Evolutionary conservation across 345 rosid species (phyloP).

Genomic region (Aquilaria sinensis): DNA sequence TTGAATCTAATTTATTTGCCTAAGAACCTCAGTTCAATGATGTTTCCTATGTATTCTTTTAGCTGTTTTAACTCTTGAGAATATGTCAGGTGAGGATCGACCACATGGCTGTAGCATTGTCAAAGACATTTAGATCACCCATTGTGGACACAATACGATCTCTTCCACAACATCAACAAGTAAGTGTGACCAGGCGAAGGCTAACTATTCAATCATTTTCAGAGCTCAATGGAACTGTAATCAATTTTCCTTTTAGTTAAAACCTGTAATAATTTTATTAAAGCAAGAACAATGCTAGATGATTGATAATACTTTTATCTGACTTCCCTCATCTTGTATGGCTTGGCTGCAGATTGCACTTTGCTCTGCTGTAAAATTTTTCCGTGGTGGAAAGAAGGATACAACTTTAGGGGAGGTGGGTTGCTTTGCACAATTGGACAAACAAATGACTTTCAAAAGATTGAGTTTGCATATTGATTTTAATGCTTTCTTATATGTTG

Average conservation of each 20-base stretch:
- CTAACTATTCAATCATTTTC: no score
- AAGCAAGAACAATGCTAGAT: not conserved
- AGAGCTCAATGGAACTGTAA: no score
- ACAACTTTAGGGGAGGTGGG: conserved; percentile 66
- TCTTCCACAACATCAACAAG: conserved; percentile 98
- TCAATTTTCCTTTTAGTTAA: no score
- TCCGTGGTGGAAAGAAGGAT: conserved; percentile 84
- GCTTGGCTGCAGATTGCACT: conserved; percentile 52
- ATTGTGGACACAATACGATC: conserved; percentile 77
- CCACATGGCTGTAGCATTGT: conserved; percentile 79
- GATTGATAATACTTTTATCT: not conserved
- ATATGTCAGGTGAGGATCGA: conserved; percentile 61
- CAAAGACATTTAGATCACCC: conserved; percentile 79
- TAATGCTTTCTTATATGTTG: conserved; percentile 15
- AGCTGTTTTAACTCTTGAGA: no score
- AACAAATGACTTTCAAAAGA: not conserved
- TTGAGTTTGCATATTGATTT: not conserved
- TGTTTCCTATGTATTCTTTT: no score
- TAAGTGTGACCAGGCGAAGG: conserved; percentile 17
- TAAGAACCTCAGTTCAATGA: no score
- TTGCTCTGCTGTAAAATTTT: conserved; percentile 71
- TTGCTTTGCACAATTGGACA: conserved; percentile 1
- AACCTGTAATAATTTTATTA: no score
- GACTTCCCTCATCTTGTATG: conserved; percentile 2
- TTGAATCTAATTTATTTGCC: no score